Base-by-base conservation (phyloP, 208 protist genomes). In the Trypanosoma theileri region DNA sequence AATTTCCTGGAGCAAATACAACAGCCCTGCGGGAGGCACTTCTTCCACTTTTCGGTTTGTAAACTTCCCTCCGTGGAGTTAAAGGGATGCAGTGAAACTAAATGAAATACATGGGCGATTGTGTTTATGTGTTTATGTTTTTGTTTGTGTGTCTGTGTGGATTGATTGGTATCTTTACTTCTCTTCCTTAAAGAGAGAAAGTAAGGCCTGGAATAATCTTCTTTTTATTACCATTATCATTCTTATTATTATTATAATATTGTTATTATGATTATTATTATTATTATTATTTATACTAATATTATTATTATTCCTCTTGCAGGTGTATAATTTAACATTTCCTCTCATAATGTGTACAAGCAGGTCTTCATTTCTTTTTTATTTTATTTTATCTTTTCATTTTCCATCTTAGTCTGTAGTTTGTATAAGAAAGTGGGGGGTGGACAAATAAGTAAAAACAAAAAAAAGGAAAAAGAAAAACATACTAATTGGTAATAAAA, bases 1-100 rank as follows among this genome's bases (percentile, higher is more conserved):
- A 71, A 26, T 90, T 83, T 60, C 66, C 61, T 8, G 90, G 90
- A 2, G 75, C 84, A 40, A 66, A 86, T 71, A 63, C 41, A 8
- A 66, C 68, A 40, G 76, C 65, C 42, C 66, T 94, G 48, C 45
- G 35, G 16, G 63, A 57, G 13, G 77, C 71, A 10, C 26, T 77
- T 41, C 7, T 59, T 21, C 72, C 51, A 55, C 46, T 72, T 17
- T 69, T 77, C 3, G 51, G 31, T 48, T 7, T 55, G 4, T 12
- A 13, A 1, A 52, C 13, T 3, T 11, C 19, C 1, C 9, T 42
- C 9, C n/a, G 28, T 2, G 28, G 28, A 4, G 12, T 21, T 44
- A 21, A 44, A 44, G 26, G 19, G 31, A n/a, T n/a, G 44, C 16
- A 48, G 16, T 48, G 44, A 48, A 48, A n/a, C 13, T 12, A 48